phyloP scores from a whole-genome alignment of 257 asterid genomes.

The Fraxinus cuspidata region DNA sequence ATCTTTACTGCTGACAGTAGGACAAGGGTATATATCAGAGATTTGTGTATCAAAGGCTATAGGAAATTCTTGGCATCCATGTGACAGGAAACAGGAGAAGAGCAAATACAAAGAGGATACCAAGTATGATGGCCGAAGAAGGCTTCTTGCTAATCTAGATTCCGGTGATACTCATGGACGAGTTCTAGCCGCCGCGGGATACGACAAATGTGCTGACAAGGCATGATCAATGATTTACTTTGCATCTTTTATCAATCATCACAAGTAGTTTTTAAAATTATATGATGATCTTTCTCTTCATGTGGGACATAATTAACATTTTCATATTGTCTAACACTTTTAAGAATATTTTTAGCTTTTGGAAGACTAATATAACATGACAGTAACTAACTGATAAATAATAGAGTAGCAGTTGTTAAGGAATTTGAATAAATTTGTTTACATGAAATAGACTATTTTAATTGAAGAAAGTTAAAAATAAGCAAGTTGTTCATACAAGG shows the following conservation, averaged over 20 bases:
- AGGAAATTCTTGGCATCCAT: conserved; percentile 80
- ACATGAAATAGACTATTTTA: not conserved
- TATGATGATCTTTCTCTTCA: not conserved
- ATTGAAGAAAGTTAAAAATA: not conserved
- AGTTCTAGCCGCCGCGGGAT: conserved; percentile 39
- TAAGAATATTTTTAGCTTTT: not conserved
- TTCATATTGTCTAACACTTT: not conserved
- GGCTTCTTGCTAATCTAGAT: conserved; percentile 30
- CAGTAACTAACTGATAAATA: not conserved
- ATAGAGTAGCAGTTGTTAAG: not conserved
- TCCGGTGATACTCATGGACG: conserved; percentile 34
- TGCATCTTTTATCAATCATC: not conserved
- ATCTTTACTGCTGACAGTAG: conserved; percentile 59
- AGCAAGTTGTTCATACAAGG: not conserved
- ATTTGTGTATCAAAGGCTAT: conserved; percentile 54
- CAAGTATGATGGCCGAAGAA: conserved; percentile 25
- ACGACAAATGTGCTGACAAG: conserved; percentile 53
- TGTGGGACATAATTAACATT: not conserved
- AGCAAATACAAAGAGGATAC: conserved; percentile 26
- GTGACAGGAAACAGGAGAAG: conserved; percentile 34
- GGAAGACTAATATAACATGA: not conserved
- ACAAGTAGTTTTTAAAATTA: not conserved
- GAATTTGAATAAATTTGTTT: not conserved
- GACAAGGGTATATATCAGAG: conserved; percentile 42
- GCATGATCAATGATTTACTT: conserved; percentile 26